Evolutionary conservation across 345 rosid species (phyloP), one percentile per base, ranked within the genome.

Genomic region (Euphorbia tirucalli): DNA sequence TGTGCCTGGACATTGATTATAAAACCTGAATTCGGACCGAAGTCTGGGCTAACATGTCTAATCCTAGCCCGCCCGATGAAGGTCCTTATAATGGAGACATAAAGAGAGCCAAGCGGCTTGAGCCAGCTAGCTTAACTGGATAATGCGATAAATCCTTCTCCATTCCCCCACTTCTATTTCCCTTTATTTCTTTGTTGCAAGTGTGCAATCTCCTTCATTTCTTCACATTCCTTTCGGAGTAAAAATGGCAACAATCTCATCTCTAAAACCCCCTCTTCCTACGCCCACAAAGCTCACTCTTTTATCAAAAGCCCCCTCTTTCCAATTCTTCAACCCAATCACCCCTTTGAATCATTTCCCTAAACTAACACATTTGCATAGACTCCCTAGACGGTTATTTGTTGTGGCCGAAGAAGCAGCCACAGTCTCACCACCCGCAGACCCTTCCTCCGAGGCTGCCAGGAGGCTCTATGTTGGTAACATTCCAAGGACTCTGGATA

Each of bases 381-480:
- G 15, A 41, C 55, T 66, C 74, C 82, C 81, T 37, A 70, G 49
- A 44, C 79, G 83, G 71, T 76, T 81, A 61, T 68, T 52, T 9
- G 88, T 83, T 0, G 85, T 81, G 22, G 91, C 89, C 3, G 84
- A 89, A 35, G 89, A 82, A 59, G 73, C 81, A 35, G 74, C 80
- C 24, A 24, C 78, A 11, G 76, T 48, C 56, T 71, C 65, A 13
- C 37, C 75, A 30, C 35, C 31, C 31, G n/a, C 14, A 6, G 87
- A 80, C 75, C 76, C 90, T 18, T 81, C 84, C 35, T 76, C 88
- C 0, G 90, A 76, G 79, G 83, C 87, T 4, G 75, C 86, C 19
- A 80, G 93, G 74, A 86, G 89, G 77, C 83, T 92, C 32, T 92
- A 87, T 70, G 32, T 90, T 39, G 92, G 96, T 0, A 94, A 92